Evolutionary conservation across 2,329 filamentous ascomycete genomes (phyloP).

Genomic region (Fusarium mangiferae): DNA sequence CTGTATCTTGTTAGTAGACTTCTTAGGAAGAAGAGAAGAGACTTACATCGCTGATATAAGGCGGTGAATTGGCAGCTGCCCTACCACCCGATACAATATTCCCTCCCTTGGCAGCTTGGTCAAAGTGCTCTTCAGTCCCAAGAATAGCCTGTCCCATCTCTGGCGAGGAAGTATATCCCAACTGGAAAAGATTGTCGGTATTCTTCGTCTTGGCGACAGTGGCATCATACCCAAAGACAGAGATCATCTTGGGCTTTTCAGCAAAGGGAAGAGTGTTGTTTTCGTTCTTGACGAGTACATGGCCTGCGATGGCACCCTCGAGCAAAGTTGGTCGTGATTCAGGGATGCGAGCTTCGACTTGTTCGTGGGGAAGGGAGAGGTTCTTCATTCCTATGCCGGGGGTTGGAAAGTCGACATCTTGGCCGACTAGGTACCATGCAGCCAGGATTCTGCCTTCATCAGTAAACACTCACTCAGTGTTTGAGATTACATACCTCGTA

Average conservation of each 20-base stretch:
- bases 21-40: fast-evolving
- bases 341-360: conserved; percentile 61
- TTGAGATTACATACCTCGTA: conserved; percentile 62
- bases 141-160: conserved; percentile 58
- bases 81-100: conserved; percentile 64
- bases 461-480: background rate
- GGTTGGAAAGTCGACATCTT: conserved; percentile 58
- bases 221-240: conserved; percentile 74
- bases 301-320: conserved; percentile 68
- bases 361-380: conserved; percentile 58
- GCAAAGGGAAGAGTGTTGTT: conserved; percentile 70
- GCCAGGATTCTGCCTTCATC: conserved; percentile 5
- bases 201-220: conserved; percentile 59
- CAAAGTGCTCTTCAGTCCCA: conserved; percentile 56
- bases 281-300: conserved; percentile 79
- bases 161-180: conserved; percentile 59
- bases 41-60: conserved; percentile 60
- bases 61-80: conserved; percentile 61
- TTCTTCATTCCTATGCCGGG: conserved; percentile 69
- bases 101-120: conserved; percentile 61
- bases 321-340: conserved; percentile 57
- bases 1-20: conserved; percentile 10
- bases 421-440: conserved; percentile 46
- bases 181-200: conserved; percentile 55
- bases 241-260: conserved; percentile 64